Evolutionary conservation across 805 yeast genomes (phyloP).

Genomic region (Saturnispora quitensis): DNA sequence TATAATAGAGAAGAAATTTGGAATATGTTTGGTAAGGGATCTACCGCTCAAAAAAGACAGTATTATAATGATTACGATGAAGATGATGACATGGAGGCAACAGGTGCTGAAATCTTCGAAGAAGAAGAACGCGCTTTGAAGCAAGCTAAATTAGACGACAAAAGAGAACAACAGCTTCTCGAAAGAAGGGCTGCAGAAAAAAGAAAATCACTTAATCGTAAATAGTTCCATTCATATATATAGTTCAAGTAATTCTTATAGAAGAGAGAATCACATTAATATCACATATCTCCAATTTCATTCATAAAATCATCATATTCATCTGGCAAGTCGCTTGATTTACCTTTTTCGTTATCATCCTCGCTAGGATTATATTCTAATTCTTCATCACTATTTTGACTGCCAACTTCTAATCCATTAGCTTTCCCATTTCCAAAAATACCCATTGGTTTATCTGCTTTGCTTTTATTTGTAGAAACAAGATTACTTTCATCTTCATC

Average conservation of each 20-base stretch:
- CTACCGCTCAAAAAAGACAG: slow-evolving; percentile 35
- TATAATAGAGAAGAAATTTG: slow-evolving; percentile 84
- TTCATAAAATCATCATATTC: slow-evolving; percentile 12
- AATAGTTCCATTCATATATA: background rate
- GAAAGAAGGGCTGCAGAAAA: slow-evolving; percentile 39
- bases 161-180: slow-evolving; percentile 55
- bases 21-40: slow-evolving; percentile 65
- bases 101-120: slow-evolving; percentile 77
- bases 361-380: slow-evolving; percentile 18
- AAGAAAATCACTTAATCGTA: slow-evolving; percentile 7
- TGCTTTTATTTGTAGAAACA: background rate
- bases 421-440: background rate
- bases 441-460: background rate
- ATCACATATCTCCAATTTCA: slow-evolving; percentile 5
- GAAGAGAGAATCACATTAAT: background rate
- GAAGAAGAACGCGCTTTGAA: slow-evolving; percentile 69
- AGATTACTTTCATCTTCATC: slow-evolving; percentile 6
- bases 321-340: slow-evolving; percentile 5
- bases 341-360: slow-evolving; percentile 3
- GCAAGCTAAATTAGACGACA: slow-evolving; percentile 70
- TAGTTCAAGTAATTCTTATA: background rate
- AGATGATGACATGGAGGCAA: slow-evolving; percentile 88
- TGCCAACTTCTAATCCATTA: background rate
- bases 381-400: slow-evolving; percentile 14
- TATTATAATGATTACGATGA: slow-evolving; percentile 42